Conservation (phyloP, 2,329 filamentous ascomycete species). For the Xylaria sp. region DNA sequence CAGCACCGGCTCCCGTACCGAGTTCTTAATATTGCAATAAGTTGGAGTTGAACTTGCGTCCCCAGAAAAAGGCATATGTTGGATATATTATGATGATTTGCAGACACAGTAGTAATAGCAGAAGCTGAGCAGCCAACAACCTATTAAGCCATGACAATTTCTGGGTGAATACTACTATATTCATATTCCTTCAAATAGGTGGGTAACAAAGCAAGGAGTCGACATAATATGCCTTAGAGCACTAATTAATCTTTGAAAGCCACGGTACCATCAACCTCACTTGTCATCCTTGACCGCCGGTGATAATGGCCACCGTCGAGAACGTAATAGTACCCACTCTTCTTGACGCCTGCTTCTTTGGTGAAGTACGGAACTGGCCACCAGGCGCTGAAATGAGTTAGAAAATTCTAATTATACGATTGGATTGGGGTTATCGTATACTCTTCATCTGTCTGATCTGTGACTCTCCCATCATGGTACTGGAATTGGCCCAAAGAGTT, state of each 20-base stretch:
- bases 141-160: too few species aligned
- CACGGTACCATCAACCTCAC: neutral
- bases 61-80: too few species aligned
- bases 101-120: too few species aligned
- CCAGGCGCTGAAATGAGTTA: conserved; percentile 10
- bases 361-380: conserved; percentile 7
- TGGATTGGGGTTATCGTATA: neutral
- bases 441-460: neutral
- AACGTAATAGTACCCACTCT: conserved; percentile 10
- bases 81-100: too few species aligned
- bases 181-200: too few species aligned
- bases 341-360: neutral
- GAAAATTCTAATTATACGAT: neutral
- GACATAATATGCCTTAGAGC: too few species aligned
- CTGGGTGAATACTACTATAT: too few species aligned
- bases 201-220: too few species aligned
- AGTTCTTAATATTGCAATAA: neutral
- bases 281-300: neutral
- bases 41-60: too few species aligned
- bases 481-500: neutral
- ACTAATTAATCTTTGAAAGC: too few species aligned
- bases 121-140: too few species aligned
- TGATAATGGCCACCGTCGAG: neutral
- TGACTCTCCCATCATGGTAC: neutral
- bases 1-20: neutral